Base-by-base conservation (phyloP, 1,139 yeast species). In the Yamadazyma trypodendri region DNA sequence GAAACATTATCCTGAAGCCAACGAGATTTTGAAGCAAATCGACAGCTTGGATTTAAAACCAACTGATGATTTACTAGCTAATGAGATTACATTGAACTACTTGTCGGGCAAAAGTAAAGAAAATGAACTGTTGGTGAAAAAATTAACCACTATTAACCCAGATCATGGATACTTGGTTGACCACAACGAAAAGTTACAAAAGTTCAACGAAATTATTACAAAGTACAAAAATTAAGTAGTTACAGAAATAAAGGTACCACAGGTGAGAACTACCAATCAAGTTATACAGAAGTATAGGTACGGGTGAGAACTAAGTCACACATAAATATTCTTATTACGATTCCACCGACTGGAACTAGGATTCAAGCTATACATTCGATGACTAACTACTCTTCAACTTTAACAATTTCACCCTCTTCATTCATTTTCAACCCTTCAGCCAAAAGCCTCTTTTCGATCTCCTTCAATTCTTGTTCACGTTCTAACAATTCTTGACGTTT, bases 391-490 rank as follows among this genome's bases (percentile, higher is more conserved):
- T 43, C 50, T 17, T 48, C 60, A 24, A 58, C 46, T 50, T 66
- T 63, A 29, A 69, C 69, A 15, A 67, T 59, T 30, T 69, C 75
- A 20, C 72, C 72, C 20, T 65, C 60, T 24, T 69, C 74, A 44
- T 64, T 61, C 46, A 68, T 61, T 46, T 63, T 63, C 52, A 70
- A 61, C 4, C 75, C 76, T 50, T 80, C 87, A 29, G 72, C 75
- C 45, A 81, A 76, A 49, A 85, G 71, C 50, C 92, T 71, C 52
- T 79, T 83, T 57, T 88, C 96, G 51, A 87, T 83, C 45, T 84
- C 90, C 51, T 78, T 79, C 55, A 92, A 75, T 58, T 92, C 97
- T 50, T 82, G 79, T 62, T 92, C 98, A 56, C 97, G 79, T 40
- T 88, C 89, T 52, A 84, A 72, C 47, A 92, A 75, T 60, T 88